Evolutionary conservation across 2,329 filamentous ascomycete genomes (phyloP), one percentile per base, ranked within the genome.

Genomic region (Fusarium marasasianum): DNA sequence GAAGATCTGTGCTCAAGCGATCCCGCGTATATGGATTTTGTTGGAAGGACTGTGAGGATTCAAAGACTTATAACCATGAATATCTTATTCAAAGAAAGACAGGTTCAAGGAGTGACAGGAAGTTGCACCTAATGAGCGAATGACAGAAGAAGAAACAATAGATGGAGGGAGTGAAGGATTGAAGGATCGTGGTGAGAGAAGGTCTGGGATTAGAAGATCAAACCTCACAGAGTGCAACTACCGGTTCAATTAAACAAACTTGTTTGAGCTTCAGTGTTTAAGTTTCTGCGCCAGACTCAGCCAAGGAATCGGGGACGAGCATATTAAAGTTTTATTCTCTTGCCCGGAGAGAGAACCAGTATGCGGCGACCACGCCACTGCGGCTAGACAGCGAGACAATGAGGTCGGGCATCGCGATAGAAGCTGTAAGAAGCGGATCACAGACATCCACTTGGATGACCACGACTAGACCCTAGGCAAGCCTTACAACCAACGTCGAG

Each of bases 401-500:
- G 55, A 68, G 51, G 66, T 71, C 56, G 73, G 73, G 35, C 66
- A 74, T 68, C 53, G 73, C 60, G 64, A 75, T 38, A 59, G 58
- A 68, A 72, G 47, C 60, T 58, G 62, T 40, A 47, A 55, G 35
- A 51, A 62, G 56, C 58, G 63, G 61, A 71, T 64, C 43, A 48
- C 31, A 31, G 26, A 43, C 45, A 66, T 58, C 60, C 56, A 67
- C 40, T 41, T 64, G 38, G 47, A 64, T 48, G 41, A 45, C 63
- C 35, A 51, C 45, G 64, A 68, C 71, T 65, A 54, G 64, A 54
- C 54, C 47, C 51, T 47, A 43, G 55, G 50, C 57, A 72, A 63
- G 59, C 29, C 59, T 48, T 50, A 38, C 54, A 47, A 38, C 38
- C 60, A 56, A 40, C 60, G 57, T 72, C 31, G 40, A 69, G 55